A percentile compares a stretch with the other conserved stretches of the same genome.
phyloP scores from a whole-genome alignment of 345 rosid species.

The Crucihimalaya himalaica region DNA sequence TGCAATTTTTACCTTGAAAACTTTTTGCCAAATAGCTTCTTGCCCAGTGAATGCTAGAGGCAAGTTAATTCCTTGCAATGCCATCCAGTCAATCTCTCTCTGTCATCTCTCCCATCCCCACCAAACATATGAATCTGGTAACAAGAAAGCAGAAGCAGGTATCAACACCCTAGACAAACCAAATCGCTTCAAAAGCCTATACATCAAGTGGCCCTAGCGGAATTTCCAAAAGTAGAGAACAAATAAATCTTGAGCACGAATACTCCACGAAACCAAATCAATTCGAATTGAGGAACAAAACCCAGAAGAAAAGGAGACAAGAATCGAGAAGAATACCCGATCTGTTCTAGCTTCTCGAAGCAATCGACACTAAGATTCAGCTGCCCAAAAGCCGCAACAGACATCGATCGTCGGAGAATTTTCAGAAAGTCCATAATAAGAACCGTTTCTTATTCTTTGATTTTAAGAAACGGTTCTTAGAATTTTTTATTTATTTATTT shows the following conservation, averaged over 20 bases:
- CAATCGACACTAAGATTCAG: constrained; percentile 75
- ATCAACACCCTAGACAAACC: background rate
- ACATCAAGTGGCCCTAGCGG: background rate
- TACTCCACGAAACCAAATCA: constrained; percentile 1
- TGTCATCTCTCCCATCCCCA: constrained; percentile 97
- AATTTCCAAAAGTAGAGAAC: background rate
- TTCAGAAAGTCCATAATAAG: too few relatives aligned
- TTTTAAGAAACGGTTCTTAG: too few relatives aligned
- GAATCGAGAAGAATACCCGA: constrained; percentile 50
- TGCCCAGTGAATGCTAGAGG: constrained; percentile 96
- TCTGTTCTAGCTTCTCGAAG: constrained; percentile 82
- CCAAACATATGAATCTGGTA: constrained; percentile 89
- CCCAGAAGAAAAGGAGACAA: background rate
- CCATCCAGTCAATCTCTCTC: constrained; percentile 99
- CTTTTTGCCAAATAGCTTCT: constrained; percentile 92
- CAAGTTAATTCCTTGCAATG: constrained; percentile 92
- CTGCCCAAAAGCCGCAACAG: constrained; percentile 61
- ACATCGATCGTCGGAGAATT: constrained; percentile 43
- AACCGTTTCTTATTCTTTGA: too few relatives aligned
- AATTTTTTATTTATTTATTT: too few relatives aligned
- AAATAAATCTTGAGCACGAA: background rate
- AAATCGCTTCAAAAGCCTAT: background rate
- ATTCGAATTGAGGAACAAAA: background rate
- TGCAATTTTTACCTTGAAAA: constrained; percentile 62
- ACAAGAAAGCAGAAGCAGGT: constrained; percentile 17